phyloP scores from a whole-genome alignment of 179 eudicot species.

The Drosera spatulata region DNA sequence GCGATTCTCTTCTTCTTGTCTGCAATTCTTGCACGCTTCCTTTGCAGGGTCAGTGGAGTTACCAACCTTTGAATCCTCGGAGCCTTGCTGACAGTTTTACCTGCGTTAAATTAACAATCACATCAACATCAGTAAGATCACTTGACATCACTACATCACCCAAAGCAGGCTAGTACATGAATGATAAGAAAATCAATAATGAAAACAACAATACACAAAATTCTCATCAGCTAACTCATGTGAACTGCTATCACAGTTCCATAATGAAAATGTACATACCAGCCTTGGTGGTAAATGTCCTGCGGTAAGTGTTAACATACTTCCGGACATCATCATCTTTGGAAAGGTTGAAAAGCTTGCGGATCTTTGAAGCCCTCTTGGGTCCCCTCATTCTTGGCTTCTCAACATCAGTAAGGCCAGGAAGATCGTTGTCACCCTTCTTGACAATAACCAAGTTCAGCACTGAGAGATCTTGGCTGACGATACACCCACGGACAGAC shows the following conservation, averaged over 20 bases:
- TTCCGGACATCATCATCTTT: constrained; percentile 84
- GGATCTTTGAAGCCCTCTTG: constrained; percentile 70
- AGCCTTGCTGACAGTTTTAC: constrained; percentile 70
- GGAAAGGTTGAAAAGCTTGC: constrained; percentile 80
- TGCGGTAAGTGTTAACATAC: constrained; percentile 81
- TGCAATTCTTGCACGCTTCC: too few relatives aligned
- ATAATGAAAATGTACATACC: constrained; percentile 23
- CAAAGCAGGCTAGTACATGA: too few relatives aligned
- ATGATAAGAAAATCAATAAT: too few relatives aligned
- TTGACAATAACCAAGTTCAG: constrained; percentile 10
- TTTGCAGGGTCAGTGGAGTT: constrained; percentile 66
- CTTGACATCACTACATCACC: too few relatives aligned
- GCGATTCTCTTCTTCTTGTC: too few relatives aligned
- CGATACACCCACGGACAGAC: constrained; percentile 91
- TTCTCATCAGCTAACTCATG: background rate
- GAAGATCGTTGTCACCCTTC: constrained; percentile 89
- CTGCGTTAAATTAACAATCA: constrained; percentile 8
- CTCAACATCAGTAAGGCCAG: constrained; percentile 76
- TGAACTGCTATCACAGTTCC: background rate
- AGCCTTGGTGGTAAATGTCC: constrained; percentile 51
- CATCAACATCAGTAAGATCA: too few relatives aligned
- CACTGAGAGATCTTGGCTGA: constrained; percentile 74
- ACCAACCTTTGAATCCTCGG: constrained; percentile 83
- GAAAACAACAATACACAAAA: background rate
- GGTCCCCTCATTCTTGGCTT: constrained; percentile 33